These are phyloP conservation scores for Trichopus zeylanicus DNA, from an alignment of 116 monocot species.

Conservation along the genomic window DNA sequence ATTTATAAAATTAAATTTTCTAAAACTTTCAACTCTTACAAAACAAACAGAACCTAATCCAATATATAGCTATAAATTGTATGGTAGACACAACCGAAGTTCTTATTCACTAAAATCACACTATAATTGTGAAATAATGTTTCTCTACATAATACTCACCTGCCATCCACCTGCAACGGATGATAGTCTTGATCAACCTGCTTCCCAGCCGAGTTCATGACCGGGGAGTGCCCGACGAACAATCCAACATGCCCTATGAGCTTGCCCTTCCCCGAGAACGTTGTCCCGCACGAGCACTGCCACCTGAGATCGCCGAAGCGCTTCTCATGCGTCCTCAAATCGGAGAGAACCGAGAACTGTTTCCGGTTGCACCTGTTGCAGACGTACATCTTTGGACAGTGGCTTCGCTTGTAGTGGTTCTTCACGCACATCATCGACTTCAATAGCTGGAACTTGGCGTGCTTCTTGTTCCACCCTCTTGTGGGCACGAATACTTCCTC, in stretches of 20 bases:
- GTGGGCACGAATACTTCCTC: slow-evolving; percentile 65
- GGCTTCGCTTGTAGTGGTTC: slow-evolving; percentile 84
- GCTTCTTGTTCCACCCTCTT: slow-evolving; percentile 69
- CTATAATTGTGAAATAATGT: too few species aligned
- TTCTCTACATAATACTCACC: too few species aligned
- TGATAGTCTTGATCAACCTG: not conserved
- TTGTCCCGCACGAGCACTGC: slow-evolving; percentile 67
- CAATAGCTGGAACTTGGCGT: slow-evolving; percentile 63
- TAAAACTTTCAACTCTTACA: too few species aligned
- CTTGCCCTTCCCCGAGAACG: slow-evolving; percentile 76
- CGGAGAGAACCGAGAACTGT: slow-evolving; percentile 70
- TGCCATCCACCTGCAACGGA: not conserved
- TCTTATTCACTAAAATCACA: too few species aligned
- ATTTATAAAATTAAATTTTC: too few species aligned
- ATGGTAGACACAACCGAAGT: too few species aligned
- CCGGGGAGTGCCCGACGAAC: slow-evolving; percentile 44
- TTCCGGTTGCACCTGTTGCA: slow-evolving; percentile 67
- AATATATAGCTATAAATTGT: too few species aligned
- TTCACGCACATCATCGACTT: slow-evolving; percentile 77
- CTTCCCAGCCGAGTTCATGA: not conserved
- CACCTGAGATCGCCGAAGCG: slow-evolving; percentile 59
- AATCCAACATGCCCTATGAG: slow-evolving; percentile 50
- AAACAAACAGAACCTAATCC: too few species aligned
- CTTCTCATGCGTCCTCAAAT: slow-evolving; percentile 81
- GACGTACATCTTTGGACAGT: slow-evolving; percentile 74